Percentiles rank a stretch among this genome's conserved stretches.
These are phyloP conservation scores for Monilinia fructicola DNA, from an alignment of 2,329 filamentous ascomycete species.

Conservation along the genomic window DNA sequence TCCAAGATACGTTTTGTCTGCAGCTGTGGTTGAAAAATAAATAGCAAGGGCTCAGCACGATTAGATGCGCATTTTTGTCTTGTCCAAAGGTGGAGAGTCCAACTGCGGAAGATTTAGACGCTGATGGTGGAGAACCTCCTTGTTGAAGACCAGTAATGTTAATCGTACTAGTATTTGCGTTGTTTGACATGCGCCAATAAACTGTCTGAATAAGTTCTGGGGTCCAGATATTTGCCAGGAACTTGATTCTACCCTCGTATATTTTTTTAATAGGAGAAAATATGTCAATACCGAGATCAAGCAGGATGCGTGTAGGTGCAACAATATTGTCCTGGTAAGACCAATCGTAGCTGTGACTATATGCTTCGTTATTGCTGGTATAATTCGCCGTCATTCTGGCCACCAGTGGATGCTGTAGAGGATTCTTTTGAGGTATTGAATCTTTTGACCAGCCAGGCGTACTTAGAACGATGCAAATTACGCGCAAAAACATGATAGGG, in stretches of 20 bases:
- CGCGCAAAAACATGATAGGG: conserved; percentile 31
- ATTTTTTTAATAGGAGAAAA: conserved; percentile 24
- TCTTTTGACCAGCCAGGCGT: conserved; percentile 22
- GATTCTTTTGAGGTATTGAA: conserved; percentile 22
- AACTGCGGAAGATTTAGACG: background rate
- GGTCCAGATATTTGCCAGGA: conserved; percentile 23
- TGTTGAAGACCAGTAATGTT: background rate
- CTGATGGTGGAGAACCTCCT: background rate
- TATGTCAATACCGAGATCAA: conserved; percentile 34
- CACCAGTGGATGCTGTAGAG: conserved; percentile 33
- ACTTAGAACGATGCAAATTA: conserved; percentile 32
- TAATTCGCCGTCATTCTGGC: conserved; percentile 36
- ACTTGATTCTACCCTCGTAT: background rate
- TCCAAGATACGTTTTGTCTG: conserved; percentile 35
- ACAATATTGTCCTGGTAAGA: conserved; percentile 34
- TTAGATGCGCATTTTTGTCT: conserved; percentile 7
- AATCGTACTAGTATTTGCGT: conserved; percentile 30
- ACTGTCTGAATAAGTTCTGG: conserved; percentile 38
- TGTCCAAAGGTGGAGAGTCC: background rate
- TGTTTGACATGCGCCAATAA: conserved; percentile 36
- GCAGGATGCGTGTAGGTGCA: conserved; percentile 31
- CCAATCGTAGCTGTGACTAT: conserved; percentile 27
- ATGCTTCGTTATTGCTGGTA: conserved; percentile 4
- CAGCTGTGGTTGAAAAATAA: conserved; percentile 40
- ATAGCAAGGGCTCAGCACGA: conserved; percentile 34